Evolutionary conservation across 1,284 basidiomycete genomes (phyloP).

Genomic region (Sutorius eximius): DNA sequence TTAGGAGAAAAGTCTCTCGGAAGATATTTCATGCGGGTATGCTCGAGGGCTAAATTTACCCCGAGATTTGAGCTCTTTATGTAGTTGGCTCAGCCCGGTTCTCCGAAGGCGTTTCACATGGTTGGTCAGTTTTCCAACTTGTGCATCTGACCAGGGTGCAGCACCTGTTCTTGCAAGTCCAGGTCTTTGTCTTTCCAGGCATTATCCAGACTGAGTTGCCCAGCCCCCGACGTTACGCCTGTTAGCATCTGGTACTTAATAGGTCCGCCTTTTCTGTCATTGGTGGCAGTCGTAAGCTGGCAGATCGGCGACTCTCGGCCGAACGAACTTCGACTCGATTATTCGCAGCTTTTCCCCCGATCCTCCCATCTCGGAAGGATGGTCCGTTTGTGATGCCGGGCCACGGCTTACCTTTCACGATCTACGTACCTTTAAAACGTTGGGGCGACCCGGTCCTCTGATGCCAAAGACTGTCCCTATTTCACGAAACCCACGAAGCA

Average conservation of each 20-base stretch:
- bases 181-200: background rate
- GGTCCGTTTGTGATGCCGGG: background rate
- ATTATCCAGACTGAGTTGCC: background rate
- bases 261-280: background rate
- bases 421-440: slow-evolving; percentile 9
- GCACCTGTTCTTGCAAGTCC: background rate
- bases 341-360: background rate
- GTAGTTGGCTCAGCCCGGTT: background rate
- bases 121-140: background rate
- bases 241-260: background rate
- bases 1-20: background rate
- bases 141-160: background rate
- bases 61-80: background rate
- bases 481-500: slow-evolving; percentile 6
- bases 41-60: background rate
- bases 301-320: slow-evolving; percentile 11
- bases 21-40: background rate
- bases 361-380: background rate
- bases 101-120: background rate
- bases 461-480: background rate
- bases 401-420: background rate
- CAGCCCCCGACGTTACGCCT: background rate
- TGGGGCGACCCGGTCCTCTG: background rate
- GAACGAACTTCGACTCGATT: background rate
- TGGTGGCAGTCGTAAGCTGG: background rate